Base-by-base conservation (phyloP, 768 basidiomycete species). In the Myochromella boudieri region DNA sequence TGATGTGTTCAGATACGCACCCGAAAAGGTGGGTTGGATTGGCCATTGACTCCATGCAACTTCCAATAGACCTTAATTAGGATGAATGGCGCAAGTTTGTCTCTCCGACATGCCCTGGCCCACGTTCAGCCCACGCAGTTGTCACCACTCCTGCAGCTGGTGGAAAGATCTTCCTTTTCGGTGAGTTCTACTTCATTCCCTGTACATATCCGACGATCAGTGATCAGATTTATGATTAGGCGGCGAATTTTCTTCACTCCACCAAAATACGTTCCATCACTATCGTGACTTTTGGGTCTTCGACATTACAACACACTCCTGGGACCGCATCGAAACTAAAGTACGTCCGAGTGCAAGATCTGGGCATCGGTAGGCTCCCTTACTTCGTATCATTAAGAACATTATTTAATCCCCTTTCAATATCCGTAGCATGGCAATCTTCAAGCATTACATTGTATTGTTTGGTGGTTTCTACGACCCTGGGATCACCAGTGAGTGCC, bases 391-490 rank as follows among this genome's bases (percentile, higher is more conserved):
- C n/a, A n/a, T n/a, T n/a, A n/a, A n/a, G n/a, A n/a, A n/a, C n/a
- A n/a, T 31, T 8, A 14, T 8, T 25, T 25, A 24, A 18, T 25
- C 28, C 33, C 5, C 18, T 14, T 12, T 34, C 22, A 14, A 4
- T 15, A 9, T 10, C 10, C 17, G 6, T 38, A 89, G 89, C 27
- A 92, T 94, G 90, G 86, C 86, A 0, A 69, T 87, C 34, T 95
- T 89, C 89, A 95, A 95, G 60, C 87, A 95, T 42, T 82, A 77
- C 45, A 78, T 95, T 21, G 75, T 95, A 28, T 71, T 95, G 0
- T 97, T 95, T 59, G 94, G 92, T 4, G 93, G 92, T 1, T 95
- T 95, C 62, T 86, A 90, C 52, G 91, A 95, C 60, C 87, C 89
- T 1, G 92, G 93, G 2, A 69, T 88, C 37, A 82, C 81, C 34